Evolutionary conservation across 345 rosid species (phyloP), one percentile per base, ranked within the genome.

Genomic region (Eutrema heterophyllum): DNA sequence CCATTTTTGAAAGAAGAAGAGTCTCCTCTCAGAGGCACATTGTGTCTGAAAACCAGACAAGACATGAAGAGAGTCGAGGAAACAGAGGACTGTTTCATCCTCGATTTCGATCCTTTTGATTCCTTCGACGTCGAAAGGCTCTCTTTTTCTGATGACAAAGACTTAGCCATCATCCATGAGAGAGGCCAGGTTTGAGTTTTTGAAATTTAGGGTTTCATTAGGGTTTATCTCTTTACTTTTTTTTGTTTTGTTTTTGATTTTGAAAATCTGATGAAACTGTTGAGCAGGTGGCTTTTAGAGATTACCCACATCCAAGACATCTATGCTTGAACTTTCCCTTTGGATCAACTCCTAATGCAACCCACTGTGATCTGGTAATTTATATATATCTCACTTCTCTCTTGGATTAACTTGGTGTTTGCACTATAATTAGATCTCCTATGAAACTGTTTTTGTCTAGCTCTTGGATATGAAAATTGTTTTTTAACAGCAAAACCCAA

Each of bases 251-350:
- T 7, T 21, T 7, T 24, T n/a, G 0, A 9, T 12, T 45, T 55
- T 38, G 2, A 13, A 41, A 44, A 3, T 40, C 12, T 63, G n/a
- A 44, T 69, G 36, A 26, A 36, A 30, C 5, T 5, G 5, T 21
- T 68, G 49, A 10, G 6, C 41, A 85, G 93, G 86, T 91, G 26
- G 97, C 93, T 44, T 89, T 90, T 53, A 85, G 97, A 80, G 96
- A 89, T 59, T 89, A 82, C 38, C 92, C 96, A 15, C 97, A 92
- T 82, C 75, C 93, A 33, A 83, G 96, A 70, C 84, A 89, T 79
- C 77, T 84, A 0, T 89, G 97, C 30, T 36, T 74, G 27, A 79
- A 82, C 5, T 86, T 50, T 61, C 94, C 94, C 5, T 92, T 89
- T 77, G 84, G 72, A 5, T 51, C 72, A 16, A 84, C 89, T 5